Percentiles rank a stretch among this genome's conserved stretches.
Conservation (phyloP, 441 rosid genomes). For the Oxalis stricta region DNA sequence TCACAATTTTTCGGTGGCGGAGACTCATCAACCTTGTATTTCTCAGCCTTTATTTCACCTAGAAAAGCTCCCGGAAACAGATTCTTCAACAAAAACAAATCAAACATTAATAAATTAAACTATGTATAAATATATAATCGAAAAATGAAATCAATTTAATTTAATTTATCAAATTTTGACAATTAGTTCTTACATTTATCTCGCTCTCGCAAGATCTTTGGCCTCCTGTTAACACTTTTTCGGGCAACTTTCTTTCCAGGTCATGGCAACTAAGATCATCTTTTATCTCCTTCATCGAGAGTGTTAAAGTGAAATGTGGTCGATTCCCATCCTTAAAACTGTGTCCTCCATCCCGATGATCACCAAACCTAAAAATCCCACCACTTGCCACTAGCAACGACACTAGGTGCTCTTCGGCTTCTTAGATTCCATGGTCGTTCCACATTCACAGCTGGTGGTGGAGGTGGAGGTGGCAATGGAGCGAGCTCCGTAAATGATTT, state of each 20-base stretch:
- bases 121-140: not conserved
- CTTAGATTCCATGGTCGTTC: conserved; percentile 60
- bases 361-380: conserved; percentile 3
- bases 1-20: too few species aligned
- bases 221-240: conserved; percentile 60
- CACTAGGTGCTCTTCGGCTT: conserved; percentile 46
- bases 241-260: conserved; percentile 44
- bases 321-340: conserved; percentile 16
- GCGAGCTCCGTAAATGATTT: too few species aligned
- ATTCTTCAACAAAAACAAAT: conserved; percentile 21
- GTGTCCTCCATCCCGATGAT: conserved; percentile 14
- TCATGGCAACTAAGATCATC: conserved; percentile 44
- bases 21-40: conserved; percentile 64
- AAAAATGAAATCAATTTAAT: not conserved
- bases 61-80: conserved; percentile 52
- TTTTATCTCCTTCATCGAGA: conserved; percentile 61
- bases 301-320: conserved; percentile 28
- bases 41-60: conserved; percentile 40
- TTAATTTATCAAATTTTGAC: not conserved
- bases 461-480: too few species aligned
- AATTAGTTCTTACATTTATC: conserved; percentile 40
- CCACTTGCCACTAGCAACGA: conserved; percentile 19
- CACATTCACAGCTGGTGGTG: conserved; percentile 22
- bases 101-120: not conserved
- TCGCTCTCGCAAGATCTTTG: conserved; percentile 43